Conservation (phyloP, 305 asterid genomes). For the Plantago lanceolata region DNA sequence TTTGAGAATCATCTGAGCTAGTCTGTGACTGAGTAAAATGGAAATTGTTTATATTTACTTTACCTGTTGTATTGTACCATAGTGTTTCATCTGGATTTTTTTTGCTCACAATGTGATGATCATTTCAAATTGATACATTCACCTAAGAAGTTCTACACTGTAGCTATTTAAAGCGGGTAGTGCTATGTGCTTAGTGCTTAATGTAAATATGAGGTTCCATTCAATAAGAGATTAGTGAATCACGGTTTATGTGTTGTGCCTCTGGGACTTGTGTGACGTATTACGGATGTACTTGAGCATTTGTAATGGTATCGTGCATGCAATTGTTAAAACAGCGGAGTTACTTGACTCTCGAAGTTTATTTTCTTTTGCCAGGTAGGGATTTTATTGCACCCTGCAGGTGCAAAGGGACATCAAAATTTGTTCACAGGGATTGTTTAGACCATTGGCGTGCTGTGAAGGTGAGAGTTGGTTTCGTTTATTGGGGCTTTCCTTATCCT, state of each 20-base stretch:
- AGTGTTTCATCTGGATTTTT: too few species aligned
- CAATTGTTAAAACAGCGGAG: slow-evolving; percentile 1
- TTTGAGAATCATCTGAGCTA: slow-evolving; percentile 9
- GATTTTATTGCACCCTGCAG: slow-evolving; percentile 92
- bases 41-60: background rate
- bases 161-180: too few species aligned
- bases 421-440: slow-evolving; percentile 59
- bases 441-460: slow-evolving; percentile 71
- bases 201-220: too few species aligned
- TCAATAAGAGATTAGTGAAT: background rate
- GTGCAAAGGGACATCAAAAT: slow-evolving; percentile 83
- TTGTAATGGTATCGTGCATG: background rate
- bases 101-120: background rate
- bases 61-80: background rate
- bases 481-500: background rate
- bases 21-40: slow-evolving; percentile 14
- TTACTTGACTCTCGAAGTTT: slow-evolving; percentile 7
- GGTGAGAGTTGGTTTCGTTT: slow-evolving; percentile 26
- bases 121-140: too few species aligned
- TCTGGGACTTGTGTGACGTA: background rate
- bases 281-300: background rate
- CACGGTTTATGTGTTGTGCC: background rate
- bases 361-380: slow-evolving; percentile 40
- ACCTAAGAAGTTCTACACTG: too few species aligned
- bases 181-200: too few species aligned